phyloP scores from a whole-genome alignment of 2,329 filamentous ascomycete species.

The Trichoderma lentiforme region DNA sequence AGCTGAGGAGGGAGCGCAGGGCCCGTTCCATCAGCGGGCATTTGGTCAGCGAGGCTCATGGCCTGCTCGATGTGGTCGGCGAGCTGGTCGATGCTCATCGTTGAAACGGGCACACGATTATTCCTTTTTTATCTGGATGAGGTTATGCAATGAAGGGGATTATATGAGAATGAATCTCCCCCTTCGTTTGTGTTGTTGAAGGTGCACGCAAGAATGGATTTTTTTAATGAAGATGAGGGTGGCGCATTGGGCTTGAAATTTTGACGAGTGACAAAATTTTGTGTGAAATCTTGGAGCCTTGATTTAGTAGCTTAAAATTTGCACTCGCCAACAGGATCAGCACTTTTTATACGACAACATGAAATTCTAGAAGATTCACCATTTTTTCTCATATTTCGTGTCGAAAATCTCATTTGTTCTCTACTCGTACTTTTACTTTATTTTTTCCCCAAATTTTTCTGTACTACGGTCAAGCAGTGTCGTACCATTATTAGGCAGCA shows the following conservation, averaged over 20 bases:
- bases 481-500: not conserved
- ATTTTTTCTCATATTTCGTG: not conserved
- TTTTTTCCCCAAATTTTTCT: not conserved
- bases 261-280: slow-evolving; percentile 6
- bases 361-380: not conserved
- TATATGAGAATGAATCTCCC: not conserved
- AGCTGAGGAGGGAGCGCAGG: slow-evolving; percentile 48
- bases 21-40: slow-evolving; percentile 26
- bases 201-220: not conserved
- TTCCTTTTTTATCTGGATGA: not conserved
- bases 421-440: not conserved
- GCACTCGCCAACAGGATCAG: not conserved
- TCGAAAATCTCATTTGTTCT: not conserved
- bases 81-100: slow-evolving; percentile 43
- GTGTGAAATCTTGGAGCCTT: not conserved
- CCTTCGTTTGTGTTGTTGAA: not conserved
- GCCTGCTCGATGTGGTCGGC: slow-evolving; percentile 39
- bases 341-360: not conserved
- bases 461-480: not conserved
- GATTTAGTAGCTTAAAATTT: not conserved
- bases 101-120: not conserved
- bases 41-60: slow-evolving; percentile 25
- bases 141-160: not conserved
- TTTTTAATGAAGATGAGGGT: not conserved
- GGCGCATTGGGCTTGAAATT: slow-evolving; percentile 1